Conservation (phyloP, 1,139 yeast genomes). For the Groenewaldozyma sp. region DNA sequence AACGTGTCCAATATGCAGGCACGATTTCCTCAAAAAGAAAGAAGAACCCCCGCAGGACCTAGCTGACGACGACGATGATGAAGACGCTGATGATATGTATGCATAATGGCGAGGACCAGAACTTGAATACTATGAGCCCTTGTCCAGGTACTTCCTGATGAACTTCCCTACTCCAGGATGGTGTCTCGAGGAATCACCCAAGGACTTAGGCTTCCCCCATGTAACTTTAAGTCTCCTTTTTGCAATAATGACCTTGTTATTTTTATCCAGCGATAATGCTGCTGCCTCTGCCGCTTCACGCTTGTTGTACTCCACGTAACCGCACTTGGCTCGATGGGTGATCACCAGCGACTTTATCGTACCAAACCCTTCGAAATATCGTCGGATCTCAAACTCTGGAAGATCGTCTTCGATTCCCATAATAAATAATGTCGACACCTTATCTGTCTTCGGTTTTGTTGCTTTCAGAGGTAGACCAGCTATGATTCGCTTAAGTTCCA, state of each 20-base stretch:
- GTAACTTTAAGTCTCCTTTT: slow-evolving; percentile 49
- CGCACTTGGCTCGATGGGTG: slow-evolving; percentile 58
- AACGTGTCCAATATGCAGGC: slow-evolving; percentile 85
- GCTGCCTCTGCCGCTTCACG: slow-evolving; percentile 48
- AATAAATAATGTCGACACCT: slow-evolving; percentile 50
- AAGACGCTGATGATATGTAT: slow-evolving; percentile 47
- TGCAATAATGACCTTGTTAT: slow-evolving; percentile 33
- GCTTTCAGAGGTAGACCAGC: slow-evolving; percentile 53
- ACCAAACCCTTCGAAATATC: slow-evolving; percentile 40
- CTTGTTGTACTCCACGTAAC: slow-evolving; percentile 46
- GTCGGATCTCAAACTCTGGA: slow-evolving; percentile 52
- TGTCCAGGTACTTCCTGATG: slow-evolving; percentile 49
- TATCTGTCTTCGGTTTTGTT: slow-evolving; percentile 32
- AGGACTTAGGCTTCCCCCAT: slow-evolving; percentile 53
- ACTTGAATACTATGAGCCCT: slow-evolving; percentile 17
- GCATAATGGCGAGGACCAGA: slow-evolving; percentile 3
- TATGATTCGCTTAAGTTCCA: slow-evolving; percentile 42
- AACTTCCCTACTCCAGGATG: slow-evolving; percentile 45
- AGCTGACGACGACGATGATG: slow-evolving; percentile 59
- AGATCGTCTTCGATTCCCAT: slow-evolving; percentile 61
- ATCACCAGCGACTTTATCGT: slow-evolving; percentile 41
- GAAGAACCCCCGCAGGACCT: slow-evolving; percentile 33
- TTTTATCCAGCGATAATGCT: slow-evolving; percentile 33
- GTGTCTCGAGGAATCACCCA: slow-evolving; percentile 42
- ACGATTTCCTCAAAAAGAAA: slow-evolving; percentile 49